Percentiles rank a stretch among this genome's conserved stretches.
Conservation (phyloP, 2,329 filamentous ascomycete species). For the Aspergillus neotritici region DNA sequence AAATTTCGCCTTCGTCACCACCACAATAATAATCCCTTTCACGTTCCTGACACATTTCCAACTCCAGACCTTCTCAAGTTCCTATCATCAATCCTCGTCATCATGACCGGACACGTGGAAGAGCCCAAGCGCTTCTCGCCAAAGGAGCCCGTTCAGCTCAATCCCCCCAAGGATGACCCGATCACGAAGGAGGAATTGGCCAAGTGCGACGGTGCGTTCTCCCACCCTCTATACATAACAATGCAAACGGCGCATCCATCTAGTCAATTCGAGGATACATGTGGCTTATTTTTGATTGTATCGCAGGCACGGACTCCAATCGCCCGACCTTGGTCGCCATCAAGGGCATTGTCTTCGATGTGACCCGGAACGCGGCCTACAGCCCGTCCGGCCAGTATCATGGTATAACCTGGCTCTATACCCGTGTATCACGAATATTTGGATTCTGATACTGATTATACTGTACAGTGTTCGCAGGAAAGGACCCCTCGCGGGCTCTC, state of each 20-base stretch:
- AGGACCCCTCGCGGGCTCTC: constrained; percentile 89
- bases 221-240: not conserved
- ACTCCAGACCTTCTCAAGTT: not conserved
- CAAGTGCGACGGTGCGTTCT: constrained; percentile 69
- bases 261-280: not conserved
- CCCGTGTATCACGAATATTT: no score
- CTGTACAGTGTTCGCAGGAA: constrained; percentile 78
- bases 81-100: constrained; percentile 1
- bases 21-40: constrained; percentile 2
- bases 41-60: not conserved
- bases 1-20: constrained; percentile 2
- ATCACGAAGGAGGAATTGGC: constrained; percentile 76
- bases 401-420: constrained; percentile 51
- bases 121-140: constrained; percentile 36
- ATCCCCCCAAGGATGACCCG: constrained; percentile 78
- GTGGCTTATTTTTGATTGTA: not conserved
- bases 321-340: constrained; percentile 58
- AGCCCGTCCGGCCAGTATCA: constrained; percentile 75
- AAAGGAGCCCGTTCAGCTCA: constrained; percentile 50
- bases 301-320: constrained; percentile 34
- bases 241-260: not conserved
- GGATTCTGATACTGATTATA: not conserved
- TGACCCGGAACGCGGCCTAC: constrained; percentile 84
- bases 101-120: constrained; percentile 27
- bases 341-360: constrained; percentile 91